Conservation (phyloP, 176 grass and related monocot species). For the Rhipidocladum racemiflorum region DNA sequence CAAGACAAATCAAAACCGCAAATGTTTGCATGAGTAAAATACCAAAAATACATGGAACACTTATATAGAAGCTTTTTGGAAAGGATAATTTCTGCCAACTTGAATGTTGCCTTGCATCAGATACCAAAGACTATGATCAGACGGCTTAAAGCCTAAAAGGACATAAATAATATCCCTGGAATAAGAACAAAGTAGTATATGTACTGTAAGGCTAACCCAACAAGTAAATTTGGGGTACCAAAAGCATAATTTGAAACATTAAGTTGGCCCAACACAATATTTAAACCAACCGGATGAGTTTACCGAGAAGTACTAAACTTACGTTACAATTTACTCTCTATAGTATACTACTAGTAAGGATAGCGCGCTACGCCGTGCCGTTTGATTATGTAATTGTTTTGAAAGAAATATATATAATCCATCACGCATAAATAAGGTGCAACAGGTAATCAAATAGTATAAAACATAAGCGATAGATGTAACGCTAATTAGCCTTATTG, state of each 20-base stretch:
- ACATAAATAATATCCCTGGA: not conserved
- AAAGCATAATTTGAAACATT: not conserved
- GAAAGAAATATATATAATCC: too few relatives aligned
- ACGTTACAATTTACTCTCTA: not conserved
- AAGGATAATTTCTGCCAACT: not conserved
- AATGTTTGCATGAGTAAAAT: slow-evolving; percentile 6
- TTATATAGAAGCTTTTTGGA: not conserved
- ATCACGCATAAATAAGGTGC: too few relatives aligned
- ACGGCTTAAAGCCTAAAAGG: not conserved
- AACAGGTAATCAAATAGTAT: too few relatives aligned
- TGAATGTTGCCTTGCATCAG: not conserved
- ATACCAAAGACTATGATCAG: not conserved
- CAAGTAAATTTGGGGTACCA: not conserved
- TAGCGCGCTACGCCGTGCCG: too few relatives aligned
- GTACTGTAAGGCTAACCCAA: not conserved
- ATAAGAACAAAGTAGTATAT: not conserved
- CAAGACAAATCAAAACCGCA: not conserved
- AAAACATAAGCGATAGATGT: too few relatives aligned
- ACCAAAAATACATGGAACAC: not conserved
- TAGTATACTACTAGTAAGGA: too few relatives aligned
- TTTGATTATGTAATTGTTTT: too few relatives aligned
- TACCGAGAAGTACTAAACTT: not conserved
- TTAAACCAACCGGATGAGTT: not conserved
- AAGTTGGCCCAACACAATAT: not conserved
- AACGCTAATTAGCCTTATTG: too few relatives aligned